These are phyloP conservation scores for Monilinia laxa DNA, from an alignment of 2,329 filamentous ascomycete species.

Conservation along the genomic window DNA sequence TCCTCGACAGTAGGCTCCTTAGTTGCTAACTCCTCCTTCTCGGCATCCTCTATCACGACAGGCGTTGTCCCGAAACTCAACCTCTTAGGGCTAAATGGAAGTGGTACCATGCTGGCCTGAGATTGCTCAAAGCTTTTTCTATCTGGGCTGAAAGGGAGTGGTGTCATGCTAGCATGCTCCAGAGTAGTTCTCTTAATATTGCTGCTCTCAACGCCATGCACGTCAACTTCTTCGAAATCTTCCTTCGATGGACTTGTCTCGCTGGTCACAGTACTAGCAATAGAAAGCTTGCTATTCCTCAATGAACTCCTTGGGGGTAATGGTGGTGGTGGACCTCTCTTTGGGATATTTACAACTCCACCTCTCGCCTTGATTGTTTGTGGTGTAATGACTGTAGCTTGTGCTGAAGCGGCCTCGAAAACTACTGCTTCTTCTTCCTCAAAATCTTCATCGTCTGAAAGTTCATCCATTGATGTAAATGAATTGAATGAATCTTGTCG, in stretches of 20 bases:
- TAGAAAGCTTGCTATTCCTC: constrained; percentile 33
- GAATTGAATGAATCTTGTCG: constrained; percentile 39
- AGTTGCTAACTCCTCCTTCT: constrained; percentile 13
- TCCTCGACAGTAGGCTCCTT: constrained; percentile 17
- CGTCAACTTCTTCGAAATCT: constrained; percentile 41
- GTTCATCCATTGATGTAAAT: constrained; percentile 46
- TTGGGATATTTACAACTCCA: constrained; percentile 80
- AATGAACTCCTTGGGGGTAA: constrained; percentile 75
- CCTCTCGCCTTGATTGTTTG: constrained; percentile 57
- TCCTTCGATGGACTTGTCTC: constrained; percentile 35
- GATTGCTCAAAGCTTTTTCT: constrained; percentile 15
- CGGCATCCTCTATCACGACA: constrained; percentile 20
- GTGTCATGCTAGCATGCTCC: neutral
- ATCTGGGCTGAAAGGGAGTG: constrained; percentile 3
- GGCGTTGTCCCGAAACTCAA: constrained; percentile 16
- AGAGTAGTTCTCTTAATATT: constrained; percentile 14
- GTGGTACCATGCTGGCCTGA: constrained; percentile 10
- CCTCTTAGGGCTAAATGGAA: constrained; percentile 9
- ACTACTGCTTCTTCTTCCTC: constrained; percentile 62
- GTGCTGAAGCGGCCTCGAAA: constrained; percentile 62
- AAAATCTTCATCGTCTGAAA: constrained; percentile 49
- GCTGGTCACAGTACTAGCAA: constrained; percentile 33
- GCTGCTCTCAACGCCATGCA: constrained; percentile 30
- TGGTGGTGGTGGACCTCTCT: constrained; percentile 69
- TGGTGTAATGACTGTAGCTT: constrained; percentile 58